Conservation (phyloP, 1,139 yeast genomes). For the Magnusiomyces tetraspermus region DNA sequence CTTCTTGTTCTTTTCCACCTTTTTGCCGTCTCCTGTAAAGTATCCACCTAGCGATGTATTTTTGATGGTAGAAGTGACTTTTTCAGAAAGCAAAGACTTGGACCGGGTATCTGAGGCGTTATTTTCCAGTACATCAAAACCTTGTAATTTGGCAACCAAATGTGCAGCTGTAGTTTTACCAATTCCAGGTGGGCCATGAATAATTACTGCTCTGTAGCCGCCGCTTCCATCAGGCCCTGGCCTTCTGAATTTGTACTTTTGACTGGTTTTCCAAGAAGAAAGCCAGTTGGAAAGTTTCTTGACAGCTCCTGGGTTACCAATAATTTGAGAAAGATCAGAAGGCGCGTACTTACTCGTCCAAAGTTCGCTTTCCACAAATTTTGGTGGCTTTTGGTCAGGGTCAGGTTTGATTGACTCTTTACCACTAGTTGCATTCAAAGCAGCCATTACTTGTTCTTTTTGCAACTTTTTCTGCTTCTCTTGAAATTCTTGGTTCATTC, state of each 20-base stretch:
- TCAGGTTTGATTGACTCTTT: conserved; percentile 1
- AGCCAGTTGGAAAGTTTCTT: conserved; percentile 64
- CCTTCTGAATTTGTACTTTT: conserved; percentile 46
- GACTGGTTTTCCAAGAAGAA: conserved; percentile 57
- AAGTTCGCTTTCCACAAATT: conserved; percentile 26
- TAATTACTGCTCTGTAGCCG: conserved; percentile 66
- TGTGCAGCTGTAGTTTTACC: conserved; percentile 96
- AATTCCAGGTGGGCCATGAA: conserved; percentile 91
- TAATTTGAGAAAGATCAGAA: conserved; percentile 56
- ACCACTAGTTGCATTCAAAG: conserved; percentile 4
- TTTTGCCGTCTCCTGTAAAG: conserved; percentile 39
- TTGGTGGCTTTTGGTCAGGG: not conserved
- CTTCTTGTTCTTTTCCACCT: conserved; percentile 29
- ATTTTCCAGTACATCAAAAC: conserved; percentile 73
- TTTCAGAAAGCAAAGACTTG: conserved; percentile 59
- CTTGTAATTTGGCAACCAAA: conserved; percentile 67
- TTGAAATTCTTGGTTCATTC: conserved; percentile 35
- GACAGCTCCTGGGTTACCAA: conserved; percentile 83
- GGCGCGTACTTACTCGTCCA: conserved; percentile 98
- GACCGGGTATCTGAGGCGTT: conserved; percentile 94
- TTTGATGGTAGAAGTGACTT: conserved; percentile 60
- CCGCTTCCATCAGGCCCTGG: conserved; percentile 51
- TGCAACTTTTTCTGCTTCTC: conserved; percentile 25
- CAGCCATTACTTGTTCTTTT: conserved; percentile 12
- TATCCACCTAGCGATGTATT: conserved; percentile 81